Evolutionary conservation across 2,329 filamentous ascomycete genomes (phyloP).

Genomic region (Aureobasidium leucospermi): DNA sequence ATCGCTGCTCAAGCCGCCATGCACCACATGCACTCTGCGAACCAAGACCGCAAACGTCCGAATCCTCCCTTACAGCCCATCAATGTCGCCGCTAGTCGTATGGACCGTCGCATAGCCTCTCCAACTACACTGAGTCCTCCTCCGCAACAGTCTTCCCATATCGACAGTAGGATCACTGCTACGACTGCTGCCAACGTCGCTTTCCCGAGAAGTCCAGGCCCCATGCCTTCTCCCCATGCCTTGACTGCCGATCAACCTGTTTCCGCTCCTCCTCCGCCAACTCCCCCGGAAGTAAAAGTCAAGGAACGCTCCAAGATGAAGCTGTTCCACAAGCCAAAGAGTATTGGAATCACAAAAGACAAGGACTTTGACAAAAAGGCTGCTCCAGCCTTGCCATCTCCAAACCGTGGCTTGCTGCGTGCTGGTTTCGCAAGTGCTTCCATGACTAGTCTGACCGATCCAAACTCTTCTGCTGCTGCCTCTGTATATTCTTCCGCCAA

Average conservation of each 20-base stretch:
- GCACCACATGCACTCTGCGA: conserved; percentile 36
- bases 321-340: conserved; percentile 70
- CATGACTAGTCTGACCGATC: conserved; percentile 61
- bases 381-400: conserved; percentile 62
- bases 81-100: conserved; percentile 23
- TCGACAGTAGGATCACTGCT: conserved; percentile 43
- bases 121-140: conserved; percentile 9
- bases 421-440: conserved; percentile 60
- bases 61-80: conserved; percentile 60
- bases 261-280: conserved; percentile 27
- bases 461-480: conserved; percentile 39
- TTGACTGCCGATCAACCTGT: conserved; percentile 16
- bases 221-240: conserved; percentile 32
- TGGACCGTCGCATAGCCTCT: conserved; percentile 12
- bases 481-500: conserved; percentile 69
- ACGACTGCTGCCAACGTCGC: conserved; percentile 66
- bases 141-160: neutral
- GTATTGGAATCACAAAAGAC: conserved; percentile 63
- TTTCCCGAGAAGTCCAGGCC: conserved; percentile 56
- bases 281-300: conserved; percentile 47
- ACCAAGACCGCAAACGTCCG: conserved; percentile 55
- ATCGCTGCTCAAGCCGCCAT: conserved; percentile 74
- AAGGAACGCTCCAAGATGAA: conserved; percentile 73
- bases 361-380: conserved; percentile 50
- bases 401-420: conserved; percentile 53